A percentile compares a stretch with the other conserved stretches of the same genome.
Evolutionary conservation across 2,329 filamentous ascomycete genomes (phyloP).

Genomic region (Trichoderma citrinoviride): DNA sequence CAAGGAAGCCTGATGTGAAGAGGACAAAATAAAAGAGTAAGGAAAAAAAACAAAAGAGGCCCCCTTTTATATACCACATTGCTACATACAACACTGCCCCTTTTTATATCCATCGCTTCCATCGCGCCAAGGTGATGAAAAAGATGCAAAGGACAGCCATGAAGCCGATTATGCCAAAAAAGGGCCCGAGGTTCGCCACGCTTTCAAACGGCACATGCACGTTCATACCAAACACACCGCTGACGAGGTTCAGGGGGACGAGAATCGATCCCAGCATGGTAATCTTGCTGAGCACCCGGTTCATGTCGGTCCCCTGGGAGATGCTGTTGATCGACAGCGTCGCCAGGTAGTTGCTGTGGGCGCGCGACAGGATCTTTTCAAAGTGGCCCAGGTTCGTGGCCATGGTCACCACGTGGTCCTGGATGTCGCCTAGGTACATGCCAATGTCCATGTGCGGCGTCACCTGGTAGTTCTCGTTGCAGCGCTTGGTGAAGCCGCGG

Average conservation of each 20-base stretch:
- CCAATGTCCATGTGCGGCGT: slow-evolving; percentile 96
- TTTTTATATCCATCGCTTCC: slow-evolving; percentile 46
- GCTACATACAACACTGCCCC: not conserved
- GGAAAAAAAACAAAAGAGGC: not conserved
- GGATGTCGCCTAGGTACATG: slow-evolving; percentile 93
- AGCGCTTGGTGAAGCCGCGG: slow-evolving; percentile 95
- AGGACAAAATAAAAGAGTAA: not conserved
- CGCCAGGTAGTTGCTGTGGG: slow-evolving; percentile 93
- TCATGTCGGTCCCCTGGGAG: slow-evolving; percentile 81
- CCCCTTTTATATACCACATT: not conserved
- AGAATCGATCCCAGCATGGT: slow-evolving; percentile 91
- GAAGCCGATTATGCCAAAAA: slow-evolving; percentile 50
- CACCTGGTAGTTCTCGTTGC: slow-evolving; percentile 95
- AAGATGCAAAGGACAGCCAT: slow-evolving; percentile 54
- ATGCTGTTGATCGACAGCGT: slow-evolving; percentile 92
- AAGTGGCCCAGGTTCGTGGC: slow-evolving; percentile 94
- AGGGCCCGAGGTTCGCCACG: slow-evolving; percentile 52
- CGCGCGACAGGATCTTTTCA: slow-evolving; percentile 93
- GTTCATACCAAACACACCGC: slow-evolving; percentile 86
- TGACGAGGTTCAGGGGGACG: slow-evolving; percentile 93
- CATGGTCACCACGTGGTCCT: slow-evolving; percentile 99
- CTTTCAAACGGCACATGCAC: slow-evolving; percentile 66
- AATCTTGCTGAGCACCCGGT: slow-evolving; percentile 89
- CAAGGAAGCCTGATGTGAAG: not conserved
- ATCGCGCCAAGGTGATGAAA: slow-evolving; percentile 47